Evolutionary conservation across 2,329 filamentous ascomycete genomes (phyloP).

Genomic region (Colletotrichum tanaceti): DNA sequence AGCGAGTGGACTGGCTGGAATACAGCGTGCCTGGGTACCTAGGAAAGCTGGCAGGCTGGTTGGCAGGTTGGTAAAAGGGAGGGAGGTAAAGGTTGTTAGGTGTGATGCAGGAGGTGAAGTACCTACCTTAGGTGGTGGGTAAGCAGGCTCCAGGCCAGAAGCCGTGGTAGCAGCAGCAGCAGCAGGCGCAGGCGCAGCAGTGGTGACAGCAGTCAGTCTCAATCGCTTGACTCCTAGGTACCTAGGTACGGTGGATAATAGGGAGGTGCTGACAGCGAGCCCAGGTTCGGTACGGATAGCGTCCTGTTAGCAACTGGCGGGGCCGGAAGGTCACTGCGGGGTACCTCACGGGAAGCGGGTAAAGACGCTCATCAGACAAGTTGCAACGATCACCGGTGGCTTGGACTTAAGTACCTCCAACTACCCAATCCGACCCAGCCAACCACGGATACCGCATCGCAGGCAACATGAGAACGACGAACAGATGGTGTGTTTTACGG

Average conservation of each 20-base stretch:
- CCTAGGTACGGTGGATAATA: neutral
- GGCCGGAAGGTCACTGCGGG: constrained; percentile 26
- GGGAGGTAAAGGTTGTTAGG: constrained; percentile 24
- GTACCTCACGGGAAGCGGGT: constrained; percentile 11
- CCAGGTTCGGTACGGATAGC: neutral
- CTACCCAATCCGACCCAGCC: neutral
- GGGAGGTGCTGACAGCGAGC: constrained; percentile 13
- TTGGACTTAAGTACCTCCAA: neutral
- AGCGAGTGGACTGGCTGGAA: constrained; percentile 31
- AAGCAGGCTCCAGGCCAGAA: constrained; percentile 22
- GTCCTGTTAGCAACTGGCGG: constrained; percentile 31
- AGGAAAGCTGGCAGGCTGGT: no score
- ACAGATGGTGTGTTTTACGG: neutral
- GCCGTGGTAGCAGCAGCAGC: no score
- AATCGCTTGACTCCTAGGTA: neutral
- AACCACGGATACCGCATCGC: neutral
- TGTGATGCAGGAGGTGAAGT: constrained; percentile 29
- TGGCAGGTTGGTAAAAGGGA: no score
- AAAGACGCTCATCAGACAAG: neutral
- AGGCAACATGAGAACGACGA: neutral
- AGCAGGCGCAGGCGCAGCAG: no score
- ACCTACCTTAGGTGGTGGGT: constrained; percentile 18
- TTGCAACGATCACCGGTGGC: neutral
- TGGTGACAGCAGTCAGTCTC: neutral
- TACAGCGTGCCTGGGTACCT: neutral